Evolutionary conservation across 2,329 filamentous ascomycete species (phyloP).

Genomic region (Claviceps sp.): DNA sequence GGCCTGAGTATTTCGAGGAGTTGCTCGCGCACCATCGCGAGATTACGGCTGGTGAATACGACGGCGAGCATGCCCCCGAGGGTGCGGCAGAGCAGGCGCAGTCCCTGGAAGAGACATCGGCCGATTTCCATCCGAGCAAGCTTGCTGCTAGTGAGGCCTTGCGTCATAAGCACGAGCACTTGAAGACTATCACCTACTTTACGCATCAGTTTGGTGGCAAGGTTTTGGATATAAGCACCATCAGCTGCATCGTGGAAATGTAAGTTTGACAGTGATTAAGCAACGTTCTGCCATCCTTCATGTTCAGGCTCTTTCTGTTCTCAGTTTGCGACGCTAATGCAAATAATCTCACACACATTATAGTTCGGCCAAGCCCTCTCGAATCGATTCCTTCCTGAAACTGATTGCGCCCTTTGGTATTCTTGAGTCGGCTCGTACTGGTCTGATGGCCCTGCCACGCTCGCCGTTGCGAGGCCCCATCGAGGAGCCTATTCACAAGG

Average conservation of each 20-base stretch:
- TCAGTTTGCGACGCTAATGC: not conserved
- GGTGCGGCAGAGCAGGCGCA: slow-evolving; percentile 19
- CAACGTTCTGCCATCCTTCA: too few species aligned
- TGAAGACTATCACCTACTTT: slow-evolving; percentile 91
- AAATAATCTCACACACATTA: slow-evolving; percentile 18
- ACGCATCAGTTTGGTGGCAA: slow-evolving; percentile 97
- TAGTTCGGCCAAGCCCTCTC: slow-evolving; percentile 73
- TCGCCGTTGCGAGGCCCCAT: slow-evolving; percentile 69
- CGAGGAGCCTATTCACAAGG: slow-evolving; percentile 61
- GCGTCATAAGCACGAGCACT: slow-evolving; percentile 92
- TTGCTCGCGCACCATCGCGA: slow-evolving; percentile 90
- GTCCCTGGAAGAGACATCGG: slow-evolving; percentile 32
- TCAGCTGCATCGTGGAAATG: slow-evolving; percentile 97
- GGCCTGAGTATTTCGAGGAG: slow-evolving; percentile 97
- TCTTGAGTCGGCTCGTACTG: slow-evolving; percentile 86
- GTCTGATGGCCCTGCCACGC: slow-evolving; percentile 90
- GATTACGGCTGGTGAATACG: slow-evolving; percentile 43
- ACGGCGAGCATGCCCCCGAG: slow-evolving; percentile 31
- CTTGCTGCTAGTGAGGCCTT: slow-evolving; percentile 78
- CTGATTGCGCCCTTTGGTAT: slow-evolving; percentile 90
- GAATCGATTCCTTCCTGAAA: slow-evolving; percentile 97
- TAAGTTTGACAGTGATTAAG: slow-evolving; percentile 34
- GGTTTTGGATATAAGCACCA: slow-evolving; percentile 93
- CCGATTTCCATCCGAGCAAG: slow-evolving; percentile 82
- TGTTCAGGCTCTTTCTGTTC: too few species aligned